Percentiles rank a stretch among this genome's conserved stretches.
Evolutionary conservation across 208 protist genomes (phyloP).

Genomic region (Entamoeba histolytica): DNA sequence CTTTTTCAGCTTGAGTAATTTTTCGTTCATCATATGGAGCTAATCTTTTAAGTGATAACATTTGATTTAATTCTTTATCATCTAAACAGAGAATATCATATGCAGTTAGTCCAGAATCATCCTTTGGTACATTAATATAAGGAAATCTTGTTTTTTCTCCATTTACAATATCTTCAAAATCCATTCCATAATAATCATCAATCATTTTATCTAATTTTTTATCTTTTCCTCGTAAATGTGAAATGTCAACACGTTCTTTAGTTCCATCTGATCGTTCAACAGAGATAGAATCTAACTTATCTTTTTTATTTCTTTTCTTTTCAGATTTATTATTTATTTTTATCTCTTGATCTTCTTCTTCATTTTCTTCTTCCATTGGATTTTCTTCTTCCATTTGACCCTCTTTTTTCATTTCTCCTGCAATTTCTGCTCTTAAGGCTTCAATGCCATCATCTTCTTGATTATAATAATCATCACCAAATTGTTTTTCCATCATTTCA

Average conservation of each 20-base stretch:
- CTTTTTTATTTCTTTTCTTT: neutral
- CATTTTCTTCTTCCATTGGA: neutral
- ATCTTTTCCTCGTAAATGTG: neutral
- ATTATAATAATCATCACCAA: neutral
- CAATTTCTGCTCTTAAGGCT: neutral
- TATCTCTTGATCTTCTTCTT: neutral
- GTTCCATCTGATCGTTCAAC: neutral
- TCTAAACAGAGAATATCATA: neutral
- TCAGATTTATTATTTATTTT: neutral
- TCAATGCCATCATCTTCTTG: neutral
- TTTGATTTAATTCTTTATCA: neutral
- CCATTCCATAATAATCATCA: neutral
- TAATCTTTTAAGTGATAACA: neutral
- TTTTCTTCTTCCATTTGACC: neutral
- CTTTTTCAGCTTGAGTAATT: neutral
- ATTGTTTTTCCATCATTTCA: neutral
- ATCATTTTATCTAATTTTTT: neutral
- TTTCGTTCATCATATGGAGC: neutral
- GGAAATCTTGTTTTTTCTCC: neutral
- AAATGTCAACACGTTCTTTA: neutral
- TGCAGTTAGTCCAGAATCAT: neutral
- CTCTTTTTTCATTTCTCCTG: neutral
- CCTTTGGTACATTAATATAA: neutral
- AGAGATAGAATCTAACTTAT: neutral
- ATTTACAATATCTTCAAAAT: neutral